phyloP scores from a whole-genome alignment of 2,329 filamentous ascomycete species.

The Nemania abortiva region DNA sequence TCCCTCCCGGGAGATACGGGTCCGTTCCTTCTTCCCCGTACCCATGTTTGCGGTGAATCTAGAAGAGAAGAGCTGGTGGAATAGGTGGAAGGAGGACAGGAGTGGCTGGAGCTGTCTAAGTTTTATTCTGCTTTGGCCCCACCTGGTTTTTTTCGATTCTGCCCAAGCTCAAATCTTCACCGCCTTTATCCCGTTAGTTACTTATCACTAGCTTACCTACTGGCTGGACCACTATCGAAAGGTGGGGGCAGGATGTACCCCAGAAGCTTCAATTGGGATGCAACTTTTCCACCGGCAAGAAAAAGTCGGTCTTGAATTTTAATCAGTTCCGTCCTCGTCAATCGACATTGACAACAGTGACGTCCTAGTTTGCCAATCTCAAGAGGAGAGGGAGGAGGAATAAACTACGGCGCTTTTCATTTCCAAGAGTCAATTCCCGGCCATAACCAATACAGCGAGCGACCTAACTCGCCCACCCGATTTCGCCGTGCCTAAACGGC shows the following conservation, averaged over 20 bases:
- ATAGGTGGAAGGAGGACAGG: constrained; percentile 15
- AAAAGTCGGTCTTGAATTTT: constrained; percentile 18
- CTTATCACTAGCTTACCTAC: background rate
- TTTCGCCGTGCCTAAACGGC: background rate
- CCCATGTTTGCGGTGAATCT: constrained; percentile 71
- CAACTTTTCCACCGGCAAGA: constrained; percentile 30
- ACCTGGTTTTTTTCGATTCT: constrained; percentile 36
- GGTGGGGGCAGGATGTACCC: constrained; percentile 25
- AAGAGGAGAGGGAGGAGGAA: background rate
- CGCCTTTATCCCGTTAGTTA: constrained; percentile 21
- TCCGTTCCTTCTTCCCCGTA: constrained; percentile 90
- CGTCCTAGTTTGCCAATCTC: background rate
- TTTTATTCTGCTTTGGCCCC: constrained; percentile 33
- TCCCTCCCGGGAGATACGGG: constrained; percentile 84
- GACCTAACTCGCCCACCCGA: too few relatives aligned
- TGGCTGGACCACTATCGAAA: background rate
- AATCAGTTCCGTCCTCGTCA: constrained; percentile 11
- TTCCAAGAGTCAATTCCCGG: background rate
- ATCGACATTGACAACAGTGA: constrained; percentile 11
- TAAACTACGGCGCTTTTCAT: background rate
- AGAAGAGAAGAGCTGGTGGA: constrained; percentile 37
- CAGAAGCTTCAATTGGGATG: constrained; percentile 27
- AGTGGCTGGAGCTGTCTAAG: constrained; percentile 21
- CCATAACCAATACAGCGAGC: background rate
- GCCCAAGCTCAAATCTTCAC: constrained; percentile 33